Evolutionary conservation across 208 protist genomes (phyloP).

Genomic region (Trypanosoma avium): DNA sequence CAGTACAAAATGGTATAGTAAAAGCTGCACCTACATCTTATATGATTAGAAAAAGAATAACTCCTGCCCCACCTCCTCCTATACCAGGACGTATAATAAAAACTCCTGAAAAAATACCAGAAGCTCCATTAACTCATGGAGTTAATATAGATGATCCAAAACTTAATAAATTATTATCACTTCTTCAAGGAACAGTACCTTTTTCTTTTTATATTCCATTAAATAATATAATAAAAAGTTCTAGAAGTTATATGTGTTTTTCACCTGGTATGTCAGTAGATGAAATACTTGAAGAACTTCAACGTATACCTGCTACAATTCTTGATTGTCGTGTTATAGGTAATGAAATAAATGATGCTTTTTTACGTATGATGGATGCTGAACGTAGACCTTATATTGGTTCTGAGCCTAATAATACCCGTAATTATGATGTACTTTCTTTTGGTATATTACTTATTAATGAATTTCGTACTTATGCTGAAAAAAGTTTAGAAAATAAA

Average conservation of each 20-base stretch:
- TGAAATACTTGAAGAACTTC: conserved; percentile 23
- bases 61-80: not conserved
- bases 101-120: not conserved
- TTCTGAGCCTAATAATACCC: conserved; percentile 3
- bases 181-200: conserved; percentile 25
- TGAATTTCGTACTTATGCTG: conserved; percentile 19
- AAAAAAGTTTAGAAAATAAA: conserved; percentile 2
- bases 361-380: conserved; percentile 37
- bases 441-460: conserved; percentile 17
- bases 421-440: conserved; percentile 12
- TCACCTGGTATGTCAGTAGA: conserved; percentile 1
- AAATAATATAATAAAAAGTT: not conserved
- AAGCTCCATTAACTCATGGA: not conserved
- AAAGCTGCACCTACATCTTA: conserved; percentile 13
- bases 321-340: conserved; percentile 37
- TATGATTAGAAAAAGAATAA: not conserved
- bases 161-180: conserved; percentile 14
- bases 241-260: conserved; percentile 20
- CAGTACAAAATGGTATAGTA: conserved; percentile 20
- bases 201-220: conserved; percentile 30
- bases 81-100: not conserved
- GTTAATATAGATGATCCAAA: conserved; percentile 13
- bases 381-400: conserved; percentile 16
- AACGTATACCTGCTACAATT: conserved; percentile 15
- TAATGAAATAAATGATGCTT: conserved; percentile 17